These are phyloP conservation scores for Aspergillus sclerotialis DNA, from an alignment of 2,329 filamentous ascomycete species.

Conservation along the genomic window DNA sequence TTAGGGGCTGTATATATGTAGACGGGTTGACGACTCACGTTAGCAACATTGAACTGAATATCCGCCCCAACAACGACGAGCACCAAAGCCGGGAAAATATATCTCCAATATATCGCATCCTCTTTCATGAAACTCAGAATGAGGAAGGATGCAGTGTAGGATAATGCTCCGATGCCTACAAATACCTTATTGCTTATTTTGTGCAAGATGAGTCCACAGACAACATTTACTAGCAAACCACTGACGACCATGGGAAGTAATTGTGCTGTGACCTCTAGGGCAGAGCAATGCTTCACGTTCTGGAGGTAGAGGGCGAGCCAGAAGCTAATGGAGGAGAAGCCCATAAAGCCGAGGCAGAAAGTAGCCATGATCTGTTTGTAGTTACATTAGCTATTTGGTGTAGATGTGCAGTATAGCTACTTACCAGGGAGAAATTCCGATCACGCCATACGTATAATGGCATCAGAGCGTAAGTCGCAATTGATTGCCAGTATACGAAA, in stretches of 20 bases:
- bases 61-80: conserved; percentile 60
- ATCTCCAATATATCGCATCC: conserved; percentile 57
- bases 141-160: conserved; percentile 40
- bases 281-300: conserved; percentile 44
- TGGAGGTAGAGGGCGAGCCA: conserved; percentile 63
- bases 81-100: conserved; percentile 55
- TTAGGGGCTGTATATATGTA: not conserved
- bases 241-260: conserved; percentile 60
- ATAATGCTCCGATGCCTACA: conserved; percentile 46
- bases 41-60: conserved; percentile 64
- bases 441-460: conserved; percentile 53
- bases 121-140: conserved; percentile 52
- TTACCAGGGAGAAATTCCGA: conserved; percentile 56
- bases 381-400: not conserved
- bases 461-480: conserved; percentile 46
- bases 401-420: conserved; percentile 8
- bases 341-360: conserved; percentile 55
- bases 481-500: conserved; percentile 59
- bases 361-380: conserved; percentile 45
- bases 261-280: conserved; percentile 55
- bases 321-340: conserved; percentile 55
- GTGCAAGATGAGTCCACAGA: conserved; percentile 57
- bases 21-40: conserved; percentile 44
- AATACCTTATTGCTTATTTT: conserved; percentile 58
- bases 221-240: conserved; percentile 56